Evolutionary conservation across 345 rosid species (phyloP).

Genomic region (Populus davidiana): DNA sequence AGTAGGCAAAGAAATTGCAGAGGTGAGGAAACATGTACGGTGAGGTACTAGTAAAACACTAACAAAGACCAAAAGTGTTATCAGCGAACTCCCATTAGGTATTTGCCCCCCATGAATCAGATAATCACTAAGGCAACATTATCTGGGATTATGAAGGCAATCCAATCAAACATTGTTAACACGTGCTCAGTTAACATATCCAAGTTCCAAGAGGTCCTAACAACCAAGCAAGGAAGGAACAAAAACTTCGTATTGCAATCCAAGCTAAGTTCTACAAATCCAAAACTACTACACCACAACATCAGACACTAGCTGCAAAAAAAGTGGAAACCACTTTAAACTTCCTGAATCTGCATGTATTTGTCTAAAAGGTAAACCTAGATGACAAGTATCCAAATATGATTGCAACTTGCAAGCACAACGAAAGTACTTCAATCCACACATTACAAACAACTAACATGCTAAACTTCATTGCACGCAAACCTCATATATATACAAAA

Average conservation of each 20-base stretch:
- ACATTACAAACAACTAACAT: not conserved
- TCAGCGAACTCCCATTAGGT: constrained; percentile 30
- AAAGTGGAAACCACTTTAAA: not conserved
- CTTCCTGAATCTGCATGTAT: not conserved
- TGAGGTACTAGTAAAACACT: constrained; percentile 27
- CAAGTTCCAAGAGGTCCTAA: not conserved
- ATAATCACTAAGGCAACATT: constrained; percentile 25
- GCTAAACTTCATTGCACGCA: not conserved
- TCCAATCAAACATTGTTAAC: not conserved
- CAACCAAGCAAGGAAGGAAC: not conserved
- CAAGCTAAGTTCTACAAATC: not conserved
- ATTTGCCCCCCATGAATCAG: constrained; percentile 37
- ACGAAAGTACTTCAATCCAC: not conserved
- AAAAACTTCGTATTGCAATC: not conserved
- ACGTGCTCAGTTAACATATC: not conserved
- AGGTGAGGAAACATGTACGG: constrained; percentile 1
- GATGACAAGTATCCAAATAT: not conserved
- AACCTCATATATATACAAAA: not conserved
- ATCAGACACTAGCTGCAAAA: not conserved
- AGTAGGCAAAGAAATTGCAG: not conserved
- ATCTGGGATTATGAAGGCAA: constrained; percentile 30
- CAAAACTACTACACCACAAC: not conserved
- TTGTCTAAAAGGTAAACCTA: not conserved
- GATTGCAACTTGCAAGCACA: not conserved
- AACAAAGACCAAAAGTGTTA: constrained; percentile 9